These are phyloP conservation scores for Auriscalpium microsporum DNA, from an alignment of 768 basidiomycete species.

Conservation along the genomic window DNA sequence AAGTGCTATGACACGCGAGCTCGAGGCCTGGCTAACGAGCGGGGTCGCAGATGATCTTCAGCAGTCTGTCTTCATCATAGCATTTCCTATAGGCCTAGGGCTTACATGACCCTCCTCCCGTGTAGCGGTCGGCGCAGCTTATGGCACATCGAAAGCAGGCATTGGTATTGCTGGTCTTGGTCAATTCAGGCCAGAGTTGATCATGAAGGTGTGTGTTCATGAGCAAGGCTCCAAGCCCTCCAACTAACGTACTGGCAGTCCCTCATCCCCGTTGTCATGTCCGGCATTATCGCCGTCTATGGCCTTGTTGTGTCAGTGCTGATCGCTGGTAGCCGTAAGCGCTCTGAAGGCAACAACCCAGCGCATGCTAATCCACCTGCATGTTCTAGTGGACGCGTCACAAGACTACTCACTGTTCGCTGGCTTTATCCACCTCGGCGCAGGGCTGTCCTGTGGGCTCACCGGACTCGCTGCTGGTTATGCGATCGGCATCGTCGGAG, in stretches of 20 bases:
- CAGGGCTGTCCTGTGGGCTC: slow-evolving; percentile 85
- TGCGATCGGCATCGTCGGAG: slow-evolving; percentile 97
- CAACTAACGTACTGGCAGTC: slow-evolving; percentile 2
- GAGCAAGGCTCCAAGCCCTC: neutral
- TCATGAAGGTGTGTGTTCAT: slow-evolving; percentile 48
- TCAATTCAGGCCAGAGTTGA: slow-evolving; percentile 88
- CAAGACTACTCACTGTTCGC: slow-evolving; percentile 55
- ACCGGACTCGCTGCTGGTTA: slow-evolving; percentile 96
- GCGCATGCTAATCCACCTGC: too few relatives aligned
- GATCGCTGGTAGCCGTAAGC: slow-evolving; percentile 77
- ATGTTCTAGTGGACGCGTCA: too few relatives aligned
- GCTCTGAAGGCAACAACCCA: too few relatives aligned
- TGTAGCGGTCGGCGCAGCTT: slow-evolving; percentile 22
- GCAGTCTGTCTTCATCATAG: slow-evolving; percentile 53
- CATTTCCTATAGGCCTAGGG: neutral
- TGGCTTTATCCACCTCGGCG: slow-evolving; percentile 91
- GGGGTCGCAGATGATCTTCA: slow-evolving; percentile 94
- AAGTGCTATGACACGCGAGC: slow-evolving; percentile 20
- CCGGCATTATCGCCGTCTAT: slow-evolving; percentile 99
- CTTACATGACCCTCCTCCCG: slow-evolving; percentile 30
- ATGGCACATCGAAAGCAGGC: slow-evolving; percentile 98
- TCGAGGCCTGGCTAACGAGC: neutral
- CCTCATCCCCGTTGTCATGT: slow-evolving; percentile 91
- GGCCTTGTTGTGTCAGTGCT: slow-evolving; percentile 99
- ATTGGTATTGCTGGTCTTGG: slow-evolving; percentile 96